Percentiles rank a stretch among this genome's conserved stretches.
These are phyloP conservation scores for Tuctoria greenei DNA, from an alignment of 176 grass and related monocot species.

Conservation along the genomic window DNA sequence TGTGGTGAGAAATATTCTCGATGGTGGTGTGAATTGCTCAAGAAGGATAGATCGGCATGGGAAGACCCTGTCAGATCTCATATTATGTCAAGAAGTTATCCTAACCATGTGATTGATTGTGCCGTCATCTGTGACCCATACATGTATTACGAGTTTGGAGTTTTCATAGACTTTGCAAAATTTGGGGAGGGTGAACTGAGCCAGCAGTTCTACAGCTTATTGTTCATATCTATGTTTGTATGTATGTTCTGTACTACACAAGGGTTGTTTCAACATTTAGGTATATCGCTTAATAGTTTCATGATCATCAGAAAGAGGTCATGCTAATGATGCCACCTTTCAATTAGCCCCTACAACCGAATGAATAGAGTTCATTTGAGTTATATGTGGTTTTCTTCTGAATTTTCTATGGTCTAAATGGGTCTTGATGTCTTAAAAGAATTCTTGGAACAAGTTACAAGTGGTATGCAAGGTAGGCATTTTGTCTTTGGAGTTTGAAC, in stretches of 20 bases:
- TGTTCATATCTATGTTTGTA: not conserved
- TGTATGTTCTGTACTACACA: not conserved
- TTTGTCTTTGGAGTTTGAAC: too few relatives aligned
- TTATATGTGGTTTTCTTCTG: not conserved
- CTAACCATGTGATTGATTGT: constrained; percentile 29
- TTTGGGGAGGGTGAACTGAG: not conserved
- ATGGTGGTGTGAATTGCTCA: constrained; percentile 88
- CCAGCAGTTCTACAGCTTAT: not conserved
- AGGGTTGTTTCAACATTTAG: not conserved
- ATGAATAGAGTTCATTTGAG: too few relatives aligned
- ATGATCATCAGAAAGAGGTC: not conserved
- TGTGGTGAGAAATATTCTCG: constrained; percentile 78
- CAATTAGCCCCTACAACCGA: not conserved
- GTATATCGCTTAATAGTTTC: not conserved
- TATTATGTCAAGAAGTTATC: constrained; percentile 63
- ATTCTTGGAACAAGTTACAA: not conserved
- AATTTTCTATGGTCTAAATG: not conserved
- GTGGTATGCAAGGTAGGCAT: too few relatives aligned
- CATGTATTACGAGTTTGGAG: not conserved
- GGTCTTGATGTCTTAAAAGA: not conserved
- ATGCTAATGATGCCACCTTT: not conserved
- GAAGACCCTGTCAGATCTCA: constrained; percentile 84
- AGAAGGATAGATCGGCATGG: constrained; percentile 93
- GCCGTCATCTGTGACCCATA: not conserved
- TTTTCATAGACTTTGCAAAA: not conserved